Conservation (phyloP, 1,284 basidiomycete genomes). For the Trichosporon sp. region DNA sequence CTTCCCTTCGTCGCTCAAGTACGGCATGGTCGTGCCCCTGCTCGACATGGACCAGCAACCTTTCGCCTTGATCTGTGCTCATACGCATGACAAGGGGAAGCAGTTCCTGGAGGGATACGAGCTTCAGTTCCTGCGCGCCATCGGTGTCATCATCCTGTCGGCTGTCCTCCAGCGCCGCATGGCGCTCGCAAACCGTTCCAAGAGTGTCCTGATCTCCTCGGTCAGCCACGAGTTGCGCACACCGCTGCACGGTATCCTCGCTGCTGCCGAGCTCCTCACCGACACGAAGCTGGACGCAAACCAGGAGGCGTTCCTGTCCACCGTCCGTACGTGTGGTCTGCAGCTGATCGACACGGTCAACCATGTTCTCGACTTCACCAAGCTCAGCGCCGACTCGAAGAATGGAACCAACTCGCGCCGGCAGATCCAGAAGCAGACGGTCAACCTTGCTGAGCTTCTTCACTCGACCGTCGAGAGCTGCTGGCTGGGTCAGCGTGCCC, state of each 20-base stretch:
- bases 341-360: conserved; percentile 70
- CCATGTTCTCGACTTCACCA: conserved; percentile 95
- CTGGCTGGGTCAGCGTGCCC: conserved; percentile 88
- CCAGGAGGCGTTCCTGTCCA: conserved; percentile 79
- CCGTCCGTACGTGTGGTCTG: conserved; percentile 58
- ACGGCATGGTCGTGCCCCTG: conserved; percentile 85
- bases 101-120: conserved; percentile 89
- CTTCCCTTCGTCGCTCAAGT: conserved; percentile 76
- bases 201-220: conserved; percentile 60
- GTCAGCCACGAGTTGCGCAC: conserved; percentile 93
- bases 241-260: conserved; percentile 85
- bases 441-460: conserved; percentile 85
- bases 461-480: conserved; percentile 94
- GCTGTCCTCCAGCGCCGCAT: conserved; percentile 90
- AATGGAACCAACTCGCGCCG: conserved; percentile 38
- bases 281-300: conserved; percentile 79
- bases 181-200: conserved; percentile 83
- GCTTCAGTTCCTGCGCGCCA: conserved; percentile 82
- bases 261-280: conserved; percentile 81
- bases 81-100: conserved; percentile 75
- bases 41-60: conserved; percentile 92
- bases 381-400: conserved; percentile 86
- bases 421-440: conserved; percentile 68
- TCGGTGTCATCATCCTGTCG: conserved; percentile 90
- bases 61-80: conserved; percentile 88